A percentile compares a stretch with the other conserved stretches of the same genome.
Evolutionary conservation across 2,329 filamentous ascomycete species (phyloP).

Genomic region (Microdochium bolleyi): DNA sequence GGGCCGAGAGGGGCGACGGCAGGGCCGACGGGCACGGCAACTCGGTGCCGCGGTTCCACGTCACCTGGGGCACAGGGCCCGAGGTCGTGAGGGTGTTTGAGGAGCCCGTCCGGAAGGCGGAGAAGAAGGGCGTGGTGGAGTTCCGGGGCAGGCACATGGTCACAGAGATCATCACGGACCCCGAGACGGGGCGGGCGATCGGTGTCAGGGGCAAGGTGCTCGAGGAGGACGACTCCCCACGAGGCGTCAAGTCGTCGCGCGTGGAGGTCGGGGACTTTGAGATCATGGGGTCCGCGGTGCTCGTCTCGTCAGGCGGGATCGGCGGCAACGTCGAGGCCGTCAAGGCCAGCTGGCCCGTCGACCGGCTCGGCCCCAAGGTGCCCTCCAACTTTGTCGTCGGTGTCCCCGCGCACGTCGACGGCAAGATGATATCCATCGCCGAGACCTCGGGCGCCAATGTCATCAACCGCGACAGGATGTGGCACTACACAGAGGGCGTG

Average conservation of each 20-base stretch:
- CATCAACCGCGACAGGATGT: constrained; percentile 57
- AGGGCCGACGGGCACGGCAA: constrained; percentile 51
- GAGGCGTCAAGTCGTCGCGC: constrained; percentile 46
- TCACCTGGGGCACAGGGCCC: constrained; percentile 54
- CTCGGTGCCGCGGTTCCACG: constrained; percentile 54
- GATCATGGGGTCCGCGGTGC: constrained; percentile 40
- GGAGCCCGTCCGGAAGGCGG: constrained; percentile 46
- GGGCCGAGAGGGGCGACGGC: constrained; percentile 54
- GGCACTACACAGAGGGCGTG: constrained; percentile 58
- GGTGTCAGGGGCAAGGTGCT: constrained; percentile 48
- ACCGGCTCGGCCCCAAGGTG: constrained; percentile 46
- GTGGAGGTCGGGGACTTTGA: constrained; percentile 42
- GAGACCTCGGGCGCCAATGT: constrained; percentile 43
- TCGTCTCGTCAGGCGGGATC: constrained; percentile 51
- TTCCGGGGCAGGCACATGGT: constrained; percentile 50
- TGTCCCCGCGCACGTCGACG: constrained; percentile 57
- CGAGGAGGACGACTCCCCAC: constrained; percentile 35
- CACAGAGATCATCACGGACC: constrained; percentile 47
- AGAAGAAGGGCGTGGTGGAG: constrained; percentile 41
- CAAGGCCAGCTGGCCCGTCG: constrained; percentile 48
- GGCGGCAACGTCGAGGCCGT: constrained; percentile 55
- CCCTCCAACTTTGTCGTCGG: constrained; percentile 50
- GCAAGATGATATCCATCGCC: constrained; percentile 51
- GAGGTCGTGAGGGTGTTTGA: constrained; percentile 50
- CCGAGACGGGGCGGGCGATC: constrained; percentile 35